Percentiles rank a stretch among this genome's conserved stretches.
Evolutionary conservation across 139 green algal genomes (phyloP).

Genomic region (Asterochloris erici): DNA sequence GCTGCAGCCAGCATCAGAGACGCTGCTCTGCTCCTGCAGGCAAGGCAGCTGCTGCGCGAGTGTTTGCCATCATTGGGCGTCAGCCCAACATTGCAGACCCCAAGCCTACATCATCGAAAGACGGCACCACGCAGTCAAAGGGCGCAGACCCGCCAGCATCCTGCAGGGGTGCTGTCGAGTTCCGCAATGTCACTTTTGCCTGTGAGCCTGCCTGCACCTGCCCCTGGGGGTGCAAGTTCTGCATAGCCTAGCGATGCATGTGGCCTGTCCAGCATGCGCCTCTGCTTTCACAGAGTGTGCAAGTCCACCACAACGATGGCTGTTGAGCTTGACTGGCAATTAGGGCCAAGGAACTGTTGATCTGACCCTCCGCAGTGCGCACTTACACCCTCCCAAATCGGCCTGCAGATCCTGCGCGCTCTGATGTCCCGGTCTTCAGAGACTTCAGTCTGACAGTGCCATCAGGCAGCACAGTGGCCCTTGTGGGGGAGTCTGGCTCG

Average conservation of each 20-base stretch:
- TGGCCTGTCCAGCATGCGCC: too few species aligned
- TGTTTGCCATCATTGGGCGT: constrained; percentile 68
- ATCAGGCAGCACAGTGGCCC: constrained; percentile 80
- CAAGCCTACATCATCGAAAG: not conserved
- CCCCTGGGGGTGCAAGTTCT: too few species aligned
- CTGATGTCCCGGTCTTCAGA: constrained; percentile 57
- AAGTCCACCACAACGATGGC: too few species aligned
- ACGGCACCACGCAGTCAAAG: too few species aligned
- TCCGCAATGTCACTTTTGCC: constrained; percentile 54
- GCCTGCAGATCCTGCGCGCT: constrained; percentile 67
- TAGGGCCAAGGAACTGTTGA: too few species aligned
- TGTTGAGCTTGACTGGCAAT: too few species aligned
- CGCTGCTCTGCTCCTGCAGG: not conserved
- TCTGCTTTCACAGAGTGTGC: too few species aligned
- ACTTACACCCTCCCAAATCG: constrained; percentile 19
- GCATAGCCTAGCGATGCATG: too few species aligned
- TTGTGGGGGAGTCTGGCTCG: constrained; percentile 83
- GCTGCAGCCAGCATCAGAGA: too few species aligned
- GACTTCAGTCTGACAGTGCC: constrained; percentile 59
- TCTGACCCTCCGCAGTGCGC: too few species aligned
- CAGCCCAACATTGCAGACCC: constrained; percentile 12
- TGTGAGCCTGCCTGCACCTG: too few species aligned
- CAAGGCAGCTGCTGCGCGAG: constrained; percentile 39
- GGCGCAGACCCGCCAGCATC: not conserved
- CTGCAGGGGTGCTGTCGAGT: constrained; percentile 44